Base-by-base conservation (phyloP, 441 rosid species). In the Pelargonium australe region DNA sequence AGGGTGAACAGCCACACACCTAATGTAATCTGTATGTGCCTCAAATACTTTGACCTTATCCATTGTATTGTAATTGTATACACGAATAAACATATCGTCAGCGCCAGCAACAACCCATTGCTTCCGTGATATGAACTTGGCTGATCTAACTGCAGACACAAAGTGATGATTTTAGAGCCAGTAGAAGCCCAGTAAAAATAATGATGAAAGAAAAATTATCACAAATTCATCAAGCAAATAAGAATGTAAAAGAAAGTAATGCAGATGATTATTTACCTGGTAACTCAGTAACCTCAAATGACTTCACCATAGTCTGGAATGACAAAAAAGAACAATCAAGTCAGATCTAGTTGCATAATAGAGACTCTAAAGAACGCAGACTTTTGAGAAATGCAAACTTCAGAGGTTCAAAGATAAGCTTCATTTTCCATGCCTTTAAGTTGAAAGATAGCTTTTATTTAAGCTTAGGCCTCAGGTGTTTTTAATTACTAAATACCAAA, bases 61-160 rank as follows among this genome's bases (percentile, higher is more conserved):
- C 92, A 81, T 84, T 6, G 96, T 87, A 57, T 85, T 83, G 77
- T 89, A 86, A 70, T 92, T 84, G 76, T 87, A 89, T 34, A 89
- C 90, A 68, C 86, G 87, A 75, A 89, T 76, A 76, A 81, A 70
- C 86, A 80, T 83, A 80, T 89, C 95, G 76, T 89, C 90, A 45
- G 95, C 88, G 73, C 90, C 95, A 58, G 90, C 85, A 47, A 86
- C 91, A 68, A 89, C 84, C 95, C 95, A 89, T 58, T 86, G 88
- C 73, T 85, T 85, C 72, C 89, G 87, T 2, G 87, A 79, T 5
- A 89, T 77, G 74, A 89, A 89, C 78, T 88, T 88, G 47, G 94
- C 94, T 4, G 89, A 85, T 81, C 94, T 80, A 62, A 86, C 91
- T 86, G 90, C 72, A 83, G 66, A 41, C 41, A 41, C 68, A 73